Evolutionary conservation across 2,329 filamentous ascomycete species (phyloP), one percentile per base, ranked within the genome.

Genomic region (Penicillium sp.): DNA sequence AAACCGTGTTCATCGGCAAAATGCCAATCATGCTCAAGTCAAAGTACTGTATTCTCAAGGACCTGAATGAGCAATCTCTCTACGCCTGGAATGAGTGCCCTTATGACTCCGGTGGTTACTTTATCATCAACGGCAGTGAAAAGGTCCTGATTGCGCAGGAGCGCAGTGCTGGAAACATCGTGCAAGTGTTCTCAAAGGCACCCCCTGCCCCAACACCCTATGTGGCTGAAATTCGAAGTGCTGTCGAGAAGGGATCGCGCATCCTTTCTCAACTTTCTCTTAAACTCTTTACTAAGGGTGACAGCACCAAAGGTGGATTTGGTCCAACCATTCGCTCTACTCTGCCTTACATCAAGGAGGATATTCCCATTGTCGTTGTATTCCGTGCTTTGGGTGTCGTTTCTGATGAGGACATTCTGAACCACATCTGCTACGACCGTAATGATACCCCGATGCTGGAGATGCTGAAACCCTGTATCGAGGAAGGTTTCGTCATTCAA

Each of bases 61-160:
- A 84, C 51, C 79, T 93, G 59, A 78, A 79, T 32, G 90, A 96
- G 49, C 82, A 92, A 36, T 83, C 85, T 33, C 74, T 98, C 1
- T 96, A 94, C 62, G 75, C 85, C 31, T 82, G 93, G 65, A 95
- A 95, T 60, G 92, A 98, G 67, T 98, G 92, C 52, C 92, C 92
- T 0, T 98, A 95, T 64, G 92, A 98, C 59, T 92, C 95, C 60
- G 92, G 92, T 52, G 92, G 92, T 50, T 98, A 98, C 67, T 98
- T 98, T 60, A 87, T 98, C 56, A 98, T 98, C 74, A 98, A 98
- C 69, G 92, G 92, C 29, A 94, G 86, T 66, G 92, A 98, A 62
- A 98, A 98, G 74, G 92, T 98, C 14, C 71, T 98, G 52, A 98
- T 98, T 56, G 92, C 92, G 1, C 92, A 98, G 64, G 92, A 98